These are phyloP conservation scores for Candida boleticola DNA, from an alignment of 805 yeast species.

Conservation along the genomic window DNA sequence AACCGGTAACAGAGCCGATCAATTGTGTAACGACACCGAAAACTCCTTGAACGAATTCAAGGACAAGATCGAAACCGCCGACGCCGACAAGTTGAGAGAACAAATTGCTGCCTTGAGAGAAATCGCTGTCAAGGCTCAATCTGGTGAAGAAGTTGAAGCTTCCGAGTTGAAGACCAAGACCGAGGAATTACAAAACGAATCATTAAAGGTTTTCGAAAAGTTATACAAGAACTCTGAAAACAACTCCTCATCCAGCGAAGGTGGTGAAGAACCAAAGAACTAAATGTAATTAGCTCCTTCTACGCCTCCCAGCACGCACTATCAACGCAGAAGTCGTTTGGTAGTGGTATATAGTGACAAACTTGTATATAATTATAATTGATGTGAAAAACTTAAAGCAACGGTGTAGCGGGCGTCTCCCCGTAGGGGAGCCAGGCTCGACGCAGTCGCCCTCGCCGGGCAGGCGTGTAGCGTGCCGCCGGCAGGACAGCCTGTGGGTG, in stretches of 20 bases:
- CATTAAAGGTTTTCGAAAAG: constrained; percentile 76
- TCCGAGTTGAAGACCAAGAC: constrained; percentile 68
- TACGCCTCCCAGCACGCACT: background rate
- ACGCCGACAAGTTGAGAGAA: constrained; percentile 46
- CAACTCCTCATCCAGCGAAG: constrained; percentile 13
- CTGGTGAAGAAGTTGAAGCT: constrained; percentile 60
- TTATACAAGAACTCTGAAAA: constrained; percentile 35
- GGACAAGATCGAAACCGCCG: constrained; percentile 45
- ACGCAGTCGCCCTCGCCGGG: too few relatives aligned
- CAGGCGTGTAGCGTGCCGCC: too few relatives aligned
- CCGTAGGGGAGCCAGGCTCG: too few relatives aligned
- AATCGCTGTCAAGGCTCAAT: constrained; percentile 61
- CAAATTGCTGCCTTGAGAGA: constrained; percentile 61
- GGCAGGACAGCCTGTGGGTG: too few relatives aligned
- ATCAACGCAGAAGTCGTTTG: too few relatives aligned
- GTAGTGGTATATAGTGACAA: too few relatives aligned
- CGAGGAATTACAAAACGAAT: constrained; percentile 71
- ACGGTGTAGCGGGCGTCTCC: too few relatives aligned
- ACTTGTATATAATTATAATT: constrained; percentile 6
- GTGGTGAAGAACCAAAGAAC: constrained; percentile 24
- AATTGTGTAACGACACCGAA: constrained; percentile 58
- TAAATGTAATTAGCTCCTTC: too few relatives aligned
- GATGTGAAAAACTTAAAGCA: too few relatives aligned
- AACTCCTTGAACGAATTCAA: constrained; percentile 47
- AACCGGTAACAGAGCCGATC: constrained; percentile 81